Evolutionary conservation across 352 stramenopile species (phyloP), one percentile per base, ranked within the genome.

Genomic region (Phytopythium kandeliae): DNA sequence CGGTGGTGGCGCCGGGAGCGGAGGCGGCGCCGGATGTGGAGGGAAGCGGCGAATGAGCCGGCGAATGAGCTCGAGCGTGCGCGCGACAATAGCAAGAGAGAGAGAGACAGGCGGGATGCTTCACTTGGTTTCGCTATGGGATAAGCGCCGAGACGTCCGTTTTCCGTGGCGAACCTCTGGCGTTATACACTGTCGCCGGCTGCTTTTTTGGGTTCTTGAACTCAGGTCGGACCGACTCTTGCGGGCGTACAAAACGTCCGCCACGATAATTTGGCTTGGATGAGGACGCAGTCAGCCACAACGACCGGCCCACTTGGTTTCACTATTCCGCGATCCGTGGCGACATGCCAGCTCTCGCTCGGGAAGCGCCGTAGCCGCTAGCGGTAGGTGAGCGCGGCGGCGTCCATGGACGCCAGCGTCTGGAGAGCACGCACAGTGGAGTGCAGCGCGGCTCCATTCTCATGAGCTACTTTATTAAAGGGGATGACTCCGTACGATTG

Each of bases 91-190:
- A n/a, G n/a, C n/a, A n/a, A n/a, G n/a, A n/a, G n/a, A n/a, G n/a
- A n/a, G n/a, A 24, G 37, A 51, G 36, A 25, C 43, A 33, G 54
- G 24, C 17, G 43, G 5, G 17, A 33, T 2, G 36, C 51, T 66
- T 58, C 31, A 24, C n/a, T 57, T 54, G 44, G 55, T 54, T 51
- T 57, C 48, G 55, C 42, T 36, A 42, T 64, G 46, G 57, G 54
- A 51, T 41, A 25, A 25, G 34, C 26, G 21, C 33, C 36, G 44
- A 24, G 36, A n/a, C 37, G 37, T 43, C 37, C 37, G 37, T 26
- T 43, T 43, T 21, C n/a, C n/a, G n/a, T n/a, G n/a, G n/a, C n/a
- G n/a, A n/a, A n/a, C n/a, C n/a, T n/a, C n/a, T n/a, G 37, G 33
- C 33, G 17, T 19, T 43, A n/a, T 51, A 13, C 24, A 17, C 37